A percentile compares a stretch with the other conserved stretches of the same genome.
Conservation (phyloP, 805 yeast species). For the Hanseniaspora clermontiae region DNA sequence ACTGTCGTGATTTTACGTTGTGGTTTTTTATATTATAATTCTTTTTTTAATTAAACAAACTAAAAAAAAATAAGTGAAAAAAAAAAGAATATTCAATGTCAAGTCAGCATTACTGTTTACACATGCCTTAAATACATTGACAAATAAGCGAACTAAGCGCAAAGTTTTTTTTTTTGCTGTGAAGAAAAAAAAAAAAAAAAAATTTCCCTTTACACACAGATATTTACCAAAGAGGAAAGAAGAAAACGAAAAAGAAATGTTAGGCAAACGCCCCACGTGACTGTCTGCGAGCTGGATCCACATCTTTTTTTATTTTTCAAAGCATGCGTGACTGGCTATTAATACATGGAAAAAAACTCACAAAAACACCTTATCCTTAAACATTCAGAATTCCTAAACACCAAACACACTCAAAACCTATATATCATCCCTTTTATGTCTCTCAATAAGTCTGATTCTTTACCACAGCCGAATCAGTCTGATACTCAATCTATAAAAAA, state of each 20-base stretch:
- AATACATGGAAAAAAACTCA: neutral
- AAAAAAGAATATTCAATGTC: no score
- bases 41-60: no score
- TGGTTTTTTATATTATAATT: no score
- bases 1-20: slow-evolving; percentile 56
- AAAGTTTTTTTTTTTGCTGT: no score
- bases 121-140: neutral
- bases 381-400: neutral
- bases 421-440: neutral
- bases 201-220: neutral
- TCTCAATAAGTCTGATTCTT: neutral
- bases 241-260: slow-evolving; percentile 39
- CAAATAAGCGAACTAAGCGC: no score
- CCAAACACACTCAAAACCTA: neutral
- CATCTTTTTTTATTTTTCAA: no score
- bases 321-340: no score
- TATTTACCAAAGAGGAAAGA: neutral
- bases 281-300: neutral
- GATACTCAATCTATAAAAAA: slow-evolving; percentile 14
- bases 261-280: slow-evolving; percentile 27
- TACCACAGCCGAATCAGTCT: neutral
- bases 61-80: no score
- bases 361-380: neutral
- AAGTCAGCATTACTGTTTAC: no score
- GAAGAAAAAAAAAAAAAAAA: no score